Evolutionary conservation across 2,329 filamentous ascomycete species (phyloP).

Genomic region (Westerdykella sp.): DNA sequence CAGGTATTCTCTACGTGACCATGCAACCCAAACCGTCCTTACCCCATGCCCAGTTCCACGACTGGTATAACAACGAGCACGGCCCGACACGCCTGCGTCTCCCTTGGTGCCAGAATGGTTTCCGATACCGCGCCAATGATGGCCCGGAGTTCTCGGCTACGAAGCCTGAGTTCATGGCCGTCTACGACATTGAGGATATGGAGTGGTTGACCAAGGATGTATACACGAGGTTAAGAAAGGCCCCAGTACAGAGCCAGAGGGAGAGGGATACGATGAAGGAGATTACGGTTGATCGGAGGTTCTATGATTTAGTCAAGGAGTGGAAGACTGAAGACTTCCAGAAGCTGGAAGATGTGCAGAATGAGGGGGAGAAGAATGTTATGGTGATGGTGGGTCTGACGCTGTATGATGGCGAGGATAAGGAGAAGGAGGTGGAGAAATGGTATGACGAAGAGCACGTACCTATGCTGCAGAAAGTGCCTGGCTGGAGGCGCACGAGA

Average conservation of each 20-base stretch:
- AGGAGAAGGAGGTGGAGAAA: conserved; percentile 51
- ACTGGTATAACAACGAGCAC: conserved; percentile 85
- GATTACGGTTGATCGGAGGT: conserved; percentile 62
- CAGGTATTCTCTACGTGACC: conserved; percentile 74
- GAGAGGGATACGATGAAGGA: conserved; percentile 58
- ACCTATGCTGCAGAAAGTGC: conserved; percentile 63
- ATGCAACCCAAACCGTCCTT: conserved; percentile 71
- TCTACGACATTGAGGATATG: conserved; percentile 78
- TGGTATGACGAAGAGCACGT: conserved; percentile 76
- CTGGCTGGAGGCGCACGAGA: conserved; percentile 72
- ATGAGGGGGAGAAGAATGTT: conserved; percentile 50
- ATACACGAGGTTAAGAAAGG: conserved; percentile 61
- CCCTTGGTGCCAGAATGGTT: conserved; percentile 67
- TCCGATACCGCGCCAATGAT: conserved; percentile 69
- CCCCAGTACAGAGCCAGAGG: conserved; percentile 50
- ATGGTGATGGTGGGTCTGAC: conserved; percentile 58
- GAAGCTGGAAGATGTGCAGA: conserved; percentile 54
- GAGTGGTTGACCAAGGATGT: conserved; percentile 60
- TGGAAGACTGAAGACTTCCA: conserved; percentile 52
- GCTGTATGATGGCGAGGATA: conserved; percentile 49
- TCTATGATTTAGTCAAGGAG: conserved; percentile 61
- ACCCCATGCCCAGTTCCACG: conserved; percentile 67
- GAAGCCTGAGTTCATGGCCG: conserved; percentile 65
- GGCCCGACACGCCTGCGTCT: conserved; percentile 73
- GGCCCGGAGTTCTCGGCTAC: background rate